Conservation (phyloP, 768 basidiomycete genomes). For the Termitomyces eurrhizus region DNA sequence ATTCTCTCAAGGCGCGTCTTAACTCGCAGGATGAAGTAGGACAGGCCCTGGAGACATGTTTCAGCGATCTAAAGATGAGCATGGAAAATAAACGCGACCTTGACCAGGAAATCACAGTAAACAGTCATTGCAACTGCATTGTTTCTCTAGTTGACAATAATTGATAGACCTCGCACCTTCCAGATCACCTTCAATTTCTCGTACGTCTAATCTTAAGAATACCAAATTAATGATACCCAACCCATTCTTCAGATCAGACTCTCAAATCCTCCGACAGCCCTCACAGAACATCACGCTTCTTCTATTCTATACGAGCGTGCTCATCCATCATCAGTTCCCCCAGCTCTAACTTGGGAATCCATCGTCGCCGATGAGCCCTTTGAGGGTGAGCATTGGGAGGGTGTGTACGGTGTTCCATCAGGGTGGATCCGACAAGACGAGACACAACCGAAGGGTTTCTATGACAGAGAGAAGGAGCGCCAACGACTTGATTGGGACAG, state of each 20-base stretch:
- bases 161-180: conserved; percentile 51
- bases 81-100: conserved; percentile 50
- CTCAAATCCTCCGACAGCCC: conserved; percentile 45
- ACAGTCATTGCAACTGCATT: not conserved
- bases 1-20: conserved; percentile 65
- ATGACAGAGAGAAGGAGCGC: conserved; percentile 19
- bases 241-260: conserved; percentile 44
- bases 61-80: conserved; percentile 46
- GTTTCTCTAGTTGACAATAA: not conserved
- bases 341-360: conserved; percentile 66
- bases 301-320: conserved; percentile 42
- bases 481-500: conserved; percentile 31
- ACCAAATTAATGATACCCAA: not conserved
- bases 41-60: conserved; percentile 54
- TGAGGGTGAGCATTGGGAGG: conserved; percentile 85
- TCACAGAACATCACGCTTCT: conserved; percentile 52
- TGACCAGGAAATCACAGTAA: conserved; percentile 63
- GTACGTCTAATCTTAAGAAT: conserved; percentile 33
- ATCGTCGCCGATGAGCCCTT: conserved; percentile 82
- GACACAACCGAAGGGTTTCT: conserved; percentile 29
- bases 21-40: conserved; percentile 60
- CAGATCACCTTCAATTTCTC: conserved; percentile 70
- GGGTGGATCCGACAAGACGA: conserved; percentile 33
- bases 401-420: conserved; percentile 53
- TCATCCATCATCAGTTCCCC: conserved; percentile 39